Percentiles rank a stretch among this genome's conserved stretches.
Conservation (phyloP, 176 grass and related monocot genomes). For the Areca catechu region DNA sequence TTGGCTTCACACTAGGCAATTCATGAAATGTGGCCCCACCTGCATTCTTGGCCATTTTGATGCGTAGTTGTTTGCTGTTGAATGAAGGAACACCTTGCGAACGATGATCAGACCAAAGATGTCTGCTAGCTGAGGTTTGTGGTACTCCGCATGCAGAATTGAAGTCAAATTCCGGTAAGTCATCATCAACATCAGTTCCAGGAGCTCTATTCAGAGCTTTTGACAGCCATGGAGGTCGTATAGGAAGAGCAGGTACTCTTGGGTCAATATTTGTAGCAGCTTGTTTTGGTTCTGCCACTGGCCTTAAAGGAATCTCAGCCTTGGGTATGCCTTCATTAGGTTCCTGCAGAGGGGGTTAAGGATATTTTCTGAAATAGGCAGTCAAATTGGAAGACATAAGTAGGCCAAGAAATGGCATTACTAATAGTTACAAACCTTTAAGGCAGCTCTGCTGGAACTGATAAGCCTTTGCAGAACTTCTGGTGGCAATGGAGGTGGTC, state of each 20-base stretch:
- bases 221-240: not conserved
- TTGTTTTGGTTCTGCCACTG: not conserved
- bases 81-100: not conserved
- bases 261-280: not conserved
- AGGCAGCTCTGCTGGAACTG: not conserved
- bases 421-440: not conserved
- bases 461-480: constrained; percentile 6
- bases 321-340: not conserved
- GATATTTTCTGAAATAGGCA: not conserved
- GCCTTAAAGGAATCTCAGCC: not conserved
- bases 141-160: constrained; percentile 2
- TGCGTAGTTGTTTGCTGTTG: not conserved
- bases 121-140: not conserved
- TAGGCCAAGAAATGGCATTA: too few species aligned
- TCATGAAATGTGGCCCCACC: not conserved
- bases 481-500: constrained; percentile 9
- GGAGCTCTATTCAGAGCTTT: not conserved
- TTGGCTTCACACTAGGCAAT: not conserved
- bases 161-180: constrained; percentile 24
- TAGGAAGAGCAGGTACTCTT: not conserved
- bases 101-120: not conserved
- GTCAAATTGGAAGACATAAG: too few species aligned
- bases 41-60: not conserved
- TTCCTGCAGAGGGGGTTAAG: constrained; percentile 4
- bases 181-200: constrained; percentile 9